Evolutionary conservation across 2,329 filamentous ascomycete species (phyloP).

Genomic region (Pyrenochaeta sp.): DNA sequence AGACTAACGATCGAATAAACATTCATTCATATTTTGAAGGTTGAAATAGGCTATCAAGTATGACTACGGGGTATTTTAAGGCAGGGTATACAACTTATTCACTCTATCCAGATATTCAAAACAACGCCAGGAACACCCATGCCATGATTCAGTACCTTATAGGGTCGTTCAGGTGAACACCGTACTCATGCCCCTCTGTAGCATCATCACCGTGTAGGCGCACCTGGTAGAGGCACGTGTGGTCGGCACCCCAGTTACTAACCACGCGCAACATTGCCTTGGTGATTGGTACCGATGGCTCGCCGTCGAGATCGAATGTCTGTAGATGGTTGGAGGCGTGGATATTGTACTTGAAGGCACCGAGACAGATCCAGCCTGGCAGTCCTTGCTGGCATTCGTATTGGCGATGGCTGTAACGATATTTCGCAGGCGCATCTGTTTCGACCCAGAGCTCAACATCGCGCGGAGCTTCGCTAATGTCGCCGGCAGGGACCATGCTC

Average conservation of each 20-base stretch:
- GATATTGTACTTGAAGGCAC: conserved; percentile 53
- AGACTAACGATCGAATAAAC: neutral
- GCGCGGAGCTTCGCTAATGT: conserved; percentile 53
- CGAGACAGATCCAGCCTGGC: conserved; percentile 52
- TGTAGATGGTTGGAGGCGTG: conserved; percentile 53
- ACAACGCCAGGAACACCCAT: neutral
- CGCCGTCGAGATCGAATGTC: conserved; percentile 48
- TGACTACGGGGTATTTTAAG: neutral
- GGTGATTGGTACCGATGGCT: conserved; percentile 36
- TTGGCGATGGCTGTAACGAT: conserved; percentile 27
- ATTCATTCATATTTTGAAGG: neutral
- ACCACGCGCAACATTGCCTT: conserved; percentile 52
- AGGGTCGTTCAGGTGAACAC: neutral
- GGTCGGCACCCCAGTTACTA: conserved; percentile 55
- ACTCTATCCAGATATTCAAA: neutral
- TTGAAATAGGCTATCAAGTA: neutral
- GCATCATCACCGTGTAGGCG: conserved; percentile 52
- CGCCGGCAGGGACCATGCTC: conserved; percentile 44
- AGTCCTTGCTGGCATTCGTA: conserved; percentile 21
- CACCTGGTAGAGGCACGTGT: conserved; percentile 58
- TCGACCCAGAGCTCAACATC: conserved; percentile 57
- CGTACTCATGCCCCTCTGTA: conserved; percentile 26
- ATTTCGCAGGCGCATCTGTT: conserved; percentile 34
- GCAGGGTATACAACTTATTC: neutral
- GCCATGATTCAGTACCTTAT: neutral